Conservation (phyloP, 2,329 filamentous ascomycete genomes). For the Aspergillus alliaceus region DNA sequence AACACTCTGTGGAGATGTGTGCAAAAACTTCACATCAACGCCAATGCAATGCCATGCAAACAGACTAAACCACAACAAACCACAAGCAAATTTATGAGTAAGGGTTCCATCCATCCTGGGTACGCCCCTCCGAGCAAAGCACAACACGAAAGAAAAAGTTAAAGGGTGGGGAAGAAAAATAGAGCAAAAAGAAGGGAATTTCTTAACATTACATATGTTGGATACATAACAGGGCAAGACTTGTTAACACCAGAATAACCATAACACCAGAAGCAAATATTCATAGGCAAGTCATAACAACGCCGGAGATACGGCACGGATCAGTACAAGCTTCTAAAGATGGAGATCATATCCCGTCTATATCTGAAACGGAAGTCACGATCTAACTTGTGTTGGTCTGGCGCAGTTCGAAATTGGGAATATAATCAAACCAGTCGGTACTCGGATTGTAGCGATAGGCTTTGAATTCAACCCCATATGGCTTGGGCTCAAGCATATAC, state of each 20-base stretch:
- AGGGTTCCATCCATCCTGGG: not conserved
- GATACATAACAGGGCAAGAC: not conserved
- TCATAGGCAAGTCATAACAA: constrained; percentile 1
- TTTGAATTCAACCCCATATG: constrained; percentile 96
- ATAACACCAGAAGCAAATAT: not conserved
- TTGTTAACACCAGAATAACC: not conserved
- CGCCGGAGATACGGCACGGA: not conserved
- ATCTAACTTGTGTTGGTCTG: constrained; percentile 35
- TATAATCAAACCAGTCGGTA: constrained; percentile 76
- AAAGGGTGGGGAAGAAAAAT: not conserved
- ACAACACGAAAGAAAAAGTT: too few species aligned
- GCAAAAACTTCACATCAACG: not conserved
- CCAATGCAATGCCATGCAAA: not conserved
- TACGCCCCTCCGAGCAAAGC: not conserved
- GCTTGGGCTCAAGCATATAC: constrained; percentile 94
- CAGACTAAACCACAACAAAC: not conserved
- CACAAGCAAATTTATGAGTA: not conserved
- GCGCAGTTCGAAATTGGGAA: constrained; percentile 77
- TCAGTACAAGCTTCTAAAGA: not conserved
- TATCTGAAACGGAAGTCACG: not conserved
- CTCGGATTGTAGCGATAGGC: constrained; percentile 86
- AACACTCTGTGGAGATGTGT: not conserved
- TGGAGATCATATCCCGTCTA: not conserved
- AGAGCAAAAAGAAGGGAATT: not conserved
- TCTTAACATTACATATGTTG: not conserved